A percentile compares a stretch with the other conserved stretches of the same genome.
Evolutionary conservation across 2,329 filamentous ascomycete species (phyloP).

Genomic region (Septoria petroselini): DNA sequence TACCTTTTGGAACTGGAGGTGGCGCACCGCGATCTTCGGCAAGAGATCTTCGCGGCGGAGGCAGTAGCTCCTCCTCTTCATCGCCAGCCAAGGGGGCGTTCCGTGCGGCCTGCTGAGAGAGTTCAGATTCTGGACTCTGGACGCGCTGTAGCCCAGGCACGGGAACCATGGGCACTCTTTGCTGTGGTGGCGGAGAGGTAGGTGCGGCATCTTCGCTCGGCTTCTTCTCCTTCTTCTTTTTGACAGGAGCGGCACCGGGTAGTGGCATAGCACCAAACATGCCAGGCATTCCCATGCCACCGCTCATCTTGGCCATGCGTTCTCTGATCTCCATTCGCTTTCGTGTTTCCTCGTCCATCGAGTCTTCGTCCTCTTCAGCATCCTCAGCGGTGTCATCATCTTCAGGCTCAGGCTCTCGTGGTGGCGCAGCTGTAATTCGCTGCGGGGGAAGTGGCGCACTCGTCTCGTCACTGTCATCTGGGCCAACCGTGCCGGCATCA

Average conservation of each 20-base stretch:
- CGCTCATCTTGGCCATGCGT: conserved; percentile 97
- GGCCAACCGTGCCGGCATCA: conserved; percentile 61
- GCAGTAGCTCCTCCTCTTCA: conserved; percentile 55
- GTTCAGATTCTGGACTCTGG: conserved; percentile 50
- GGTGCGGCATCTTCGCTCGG: conserved; percentile 36
- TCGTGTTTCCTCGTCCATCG: conserved; percentile 80
- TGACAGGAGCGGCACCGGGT: conserved; percentile 48
- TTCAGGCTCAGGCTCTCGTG: conserved; percentile 47
- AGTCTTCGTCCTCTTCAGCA: conserved; percentile 75
- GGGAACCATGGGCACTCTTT: conserved; percentile 55
- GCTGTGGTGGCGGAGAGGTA: conserved; percentile 28
- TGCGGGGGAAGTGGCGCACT: conserved; percentile 43
- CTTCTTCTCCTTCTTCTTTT: conserved; percentile 47
- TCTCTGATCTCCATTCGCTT: conserved; percentile 85
- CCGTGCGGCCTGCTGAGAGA: conserved; percentile 43
- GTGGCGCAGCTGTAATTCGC: conserved; percentile 39
- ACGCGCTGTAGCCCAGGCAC: conserved; percentile 59
- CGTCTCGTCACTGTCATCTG: conserved; percentile 70
- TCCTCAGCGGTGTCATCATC: conserved; percentile 52
- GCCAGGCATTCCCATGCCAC: conserved; percentile 92
- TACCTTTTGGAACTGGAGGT: conserved; percentile 52
- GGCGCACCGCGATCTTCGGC: conserved; percentile 41
- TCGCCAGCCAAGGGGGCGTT: conserved; percentile 41
- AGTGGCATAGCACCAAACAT: conserved; percentile 72
- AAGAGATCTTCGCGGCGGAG: conserved; percentile 42